Evolutionary conservation across 306 rosid species (phyloP).

Genomic region (Fragaria ananassa): DNA sequence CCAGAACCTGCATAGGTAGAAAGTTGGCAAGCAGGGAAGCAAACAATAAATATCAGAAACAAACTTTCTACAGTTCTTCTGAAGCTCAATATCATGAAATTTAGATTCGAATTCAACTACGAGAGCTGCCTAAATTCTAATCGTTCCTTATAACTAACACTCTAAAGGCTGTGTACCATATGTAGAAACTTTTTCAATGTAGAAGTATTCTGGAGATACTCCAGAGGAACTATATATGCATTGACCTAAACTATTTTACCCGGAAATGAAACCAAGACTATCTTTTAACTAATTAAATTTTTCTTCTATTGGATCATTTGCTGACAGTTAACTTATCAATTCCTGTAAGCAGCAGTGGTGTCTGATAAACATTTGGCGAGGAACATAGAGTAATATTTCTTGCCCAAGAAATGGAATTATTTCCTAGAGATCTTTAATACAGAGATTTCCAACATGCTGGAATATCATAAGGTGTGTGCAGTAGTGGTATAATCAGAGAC

Average conservation of each 20-base stretch:
- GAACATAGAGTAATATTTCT: background rate
- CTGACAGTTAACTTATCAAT: background rate
- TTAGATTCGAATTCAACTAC: background rate
- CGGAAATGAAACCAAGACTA: background rate
- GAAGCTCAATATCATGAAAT: slow-evolving; percentile 21
- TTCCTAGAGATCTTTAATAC: background rate
- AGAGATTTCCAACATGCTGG: background rate
- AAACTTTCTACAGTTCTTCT: slow-evolving; percentile 31
- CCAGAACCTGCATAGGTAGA: slow-evolving; percentile 54
- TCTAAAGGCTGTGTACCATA: background rate
- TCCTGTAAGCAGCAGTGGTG: background rate
- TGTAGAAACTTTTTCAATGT: background rate
- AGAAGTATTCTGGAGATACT: background rate
- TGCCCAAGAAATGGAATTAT: background rate
- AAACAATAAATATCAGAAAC: slow-evolving; percentile 26
- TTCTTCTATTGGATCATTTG: background rate
- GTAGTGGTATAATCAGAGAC: background rate
- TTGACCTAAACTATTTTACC: background rate
- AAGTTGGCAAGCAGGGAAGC: slow-evolving; percentile 39
- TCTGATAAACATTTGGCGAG: background rate
- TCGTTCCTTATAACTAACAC: background rate
- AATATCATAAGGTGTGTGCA: background rate
- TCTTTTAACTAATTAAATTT: background rate
- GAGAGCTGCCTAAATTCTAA: background rate
- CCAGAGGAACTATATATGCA: background rate